Conservation (phyloP, 257 asterid genomes). For the Salvia splendens region DNA sequence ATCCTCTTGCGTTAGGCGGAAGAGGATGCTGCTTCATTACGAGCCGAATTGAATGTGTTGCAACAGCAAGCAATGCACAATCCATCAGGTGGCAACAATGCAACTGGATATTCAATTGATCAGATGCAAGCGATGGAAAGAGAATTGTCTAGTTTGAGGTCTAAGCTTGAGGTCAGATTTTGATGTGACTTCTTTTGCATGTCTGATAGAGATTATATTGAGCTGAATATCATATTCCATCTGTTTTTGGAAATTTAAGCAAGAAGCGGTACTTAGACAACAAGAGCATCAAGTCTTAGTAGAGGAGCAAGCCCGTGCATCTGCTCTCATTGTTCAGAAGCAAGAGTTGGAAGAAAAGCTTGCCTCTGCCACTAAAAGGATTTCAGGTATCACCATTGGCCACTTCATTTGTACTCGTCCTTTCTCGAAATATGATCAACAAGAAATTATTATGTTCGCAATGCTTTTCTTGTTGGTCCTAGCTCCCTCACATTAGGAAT, state of each 20-base stretch:
- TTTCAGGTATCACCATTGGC: slow-evolving; percentile 53
- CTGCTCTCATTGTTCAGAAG: slow-evolving; percentile 67
- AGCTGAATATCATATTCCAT: slow-evolving; percentile 23
- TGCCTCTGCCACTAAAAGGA: slow-evolving; percentile 52
- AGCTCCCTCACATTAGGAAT: slow-evolving; percentile 17
- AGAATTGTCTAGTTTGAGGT: slow-evolving; percentile 67
- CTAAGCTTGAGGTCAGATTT: slow-evolving; percentile 76
- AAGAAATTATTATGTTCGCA: too few relatives aligned
- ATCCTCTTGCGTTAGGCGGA: slow-evolving; percentile 67
- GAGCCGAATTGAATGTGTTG: slow-evolving; percentile 82
- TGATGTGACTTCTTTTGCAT: slow-evolving; percentile 17
- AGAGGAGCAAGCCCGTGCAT: slow-evolving; percentile 67
- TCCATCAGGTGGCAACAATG: slow-evolving; percentile 43
- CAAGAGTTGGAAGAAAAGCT: slow-evolving; percentile 87
- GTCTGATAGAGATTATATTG: slow-evolving; percentile 24
- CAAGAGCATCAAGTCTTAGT: slow-evolving; percentile 68
- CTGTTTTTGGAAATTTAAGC: slow-evolving; percentile 44
- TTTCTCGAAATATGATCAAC: too few relatives aligned
- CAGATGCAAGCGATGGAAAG: slow-evolving; percentile 78
- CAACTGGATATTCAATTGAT: slow-evolving; percentile 59
- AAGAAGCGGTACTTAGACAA: slow-evolving; percentile 70
- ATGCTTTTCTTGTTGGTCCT: neutral
- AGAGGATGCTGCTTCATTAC: slow-evolving; percentile 91
- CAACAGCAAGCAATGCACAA: slow-evolving; percentile 80
- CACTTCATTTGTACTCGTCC: too few relatives aligned